These are phyloP conservation scores for Mycena latifolia DNA, from an alignment of 768 basidiomycete species.

Conservation along the genomic window DNA sequence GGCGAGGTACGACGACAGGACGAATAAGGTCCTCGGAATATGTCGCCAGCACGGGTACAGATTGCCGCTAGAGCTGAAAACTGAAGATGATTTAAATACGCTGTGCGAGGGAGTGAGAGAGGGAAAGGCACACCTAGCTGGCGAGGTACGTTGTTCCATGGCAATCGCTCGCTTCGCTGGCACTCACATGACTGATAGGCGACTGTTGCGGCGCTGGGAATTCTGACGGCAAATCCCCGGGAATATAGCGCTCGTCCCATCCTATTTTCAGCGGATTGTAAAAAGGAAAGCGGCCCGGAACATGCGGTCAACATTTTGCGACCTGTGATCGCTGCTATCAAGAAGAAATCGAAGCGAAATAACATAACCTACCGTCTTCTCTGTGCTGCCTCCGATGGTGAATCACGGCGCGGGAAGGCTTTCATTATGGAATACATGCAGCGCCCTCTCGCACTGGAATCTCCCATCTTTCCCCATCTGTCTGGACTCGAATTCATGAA, in stretches of 20 bases:
- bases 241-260: too few relatives aligned
- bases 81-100: neutral
- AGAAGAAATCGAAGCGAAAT: too few relatives aligned
- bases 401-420: slow-evolving; percentile 2
- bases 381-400: slow-evolving; percentile 2
- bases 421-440: slow-evolving; percentile 19
- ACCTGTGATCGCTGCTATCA: too few relatives aligned
- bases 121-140: too few relatives aligned
- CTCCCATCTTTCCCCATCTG: slow-evolving; percentile 5
- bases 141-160: too few relatives aligned
- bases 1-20: slow-evolving; percentile 9
- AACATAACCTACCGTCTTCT: neutral
- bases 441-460: neutral
- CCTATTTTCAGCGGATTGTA: too few relatives aligned
- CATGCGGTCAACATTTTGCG: too few relatives aligned
- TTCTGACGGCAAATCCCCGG: too few relatives aligned
- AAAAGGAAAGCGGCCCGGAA: too few relatives aligned
- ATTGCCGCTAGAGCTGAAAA: neutral
- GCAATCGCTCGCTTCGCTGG: too few relatives aligned
- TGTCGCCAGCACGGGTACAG: slow-evolving; percentile 9
- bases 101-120: neutral
- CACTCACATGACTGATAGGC: too few relatives aligned
- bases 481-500: slow-evolving; percentile 3
- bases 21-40: slow-evolving; percentile 1
- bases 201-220: too few relatives aligned